Conservation (phyloP, 176 grass and related monocot genomes). For the Cenchrus fungigraminus region DNA sequence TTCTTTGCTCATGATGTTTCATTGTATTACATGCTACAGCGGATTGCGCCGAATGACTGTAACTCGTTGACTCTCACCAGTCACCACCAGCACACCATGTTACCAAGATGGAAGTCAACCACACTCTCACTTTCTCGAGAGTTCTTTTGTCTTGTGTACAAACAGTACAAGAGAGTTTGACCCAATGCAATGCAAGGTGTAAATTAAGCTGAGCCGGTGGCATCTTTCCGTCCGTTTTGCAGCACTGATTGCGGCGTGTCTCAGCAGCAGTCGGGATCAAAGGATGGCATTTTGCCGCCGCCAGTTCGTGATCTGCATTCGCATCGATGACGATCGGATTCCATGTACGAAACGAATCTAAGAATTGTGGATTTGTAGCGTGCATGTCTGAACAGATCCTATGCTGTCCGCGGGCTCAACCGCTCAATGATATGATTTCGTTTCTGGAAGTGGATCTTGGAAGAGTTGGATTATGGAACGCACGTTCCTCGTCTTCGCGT, state of each 20-base stretch:
- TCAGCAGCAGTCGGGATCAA: not conserved
- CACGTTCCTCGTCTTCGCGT: not conserved
- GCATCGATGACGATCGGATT: not conserved
- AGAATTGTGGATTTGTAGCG: not conserved
- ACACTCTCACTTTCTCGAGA: not conserved
- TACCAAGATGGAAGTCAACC: slow-evolving; percentile 17
- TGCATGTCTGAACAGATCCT: not conserved
- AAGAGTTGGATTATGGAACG: not conserved
- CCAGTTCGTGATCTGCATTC: not conserved
- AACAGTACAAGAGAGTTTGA: not conserved
- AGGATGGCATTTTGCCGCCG: not conserved
- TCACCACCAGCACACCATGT: too few species aligned
- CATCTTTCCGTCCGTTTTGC: not conserved
- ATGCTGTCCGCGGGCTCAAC: too few species aligned
- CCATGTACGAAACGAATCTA: not conserved
- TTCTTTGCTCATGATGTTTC: too few species aligned
- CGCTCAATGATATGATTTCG: not conserved
- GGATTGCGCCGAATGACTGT: too few species aligned
- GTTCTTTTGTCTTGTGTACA: too few species aligned
- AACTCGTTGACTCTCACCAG: not conserved
- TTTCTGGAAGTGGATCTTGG: not conserved
- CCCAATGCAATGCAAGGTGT: not conserved
- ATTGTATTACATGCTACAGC: too few species aligned
- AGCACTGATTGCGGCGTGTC: not conserved
- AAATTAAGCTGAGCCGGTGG: not conserved